Base-by-base conservation (phyloP, 768 basidiomycete species). In the Ramaria sp. region DNA sequence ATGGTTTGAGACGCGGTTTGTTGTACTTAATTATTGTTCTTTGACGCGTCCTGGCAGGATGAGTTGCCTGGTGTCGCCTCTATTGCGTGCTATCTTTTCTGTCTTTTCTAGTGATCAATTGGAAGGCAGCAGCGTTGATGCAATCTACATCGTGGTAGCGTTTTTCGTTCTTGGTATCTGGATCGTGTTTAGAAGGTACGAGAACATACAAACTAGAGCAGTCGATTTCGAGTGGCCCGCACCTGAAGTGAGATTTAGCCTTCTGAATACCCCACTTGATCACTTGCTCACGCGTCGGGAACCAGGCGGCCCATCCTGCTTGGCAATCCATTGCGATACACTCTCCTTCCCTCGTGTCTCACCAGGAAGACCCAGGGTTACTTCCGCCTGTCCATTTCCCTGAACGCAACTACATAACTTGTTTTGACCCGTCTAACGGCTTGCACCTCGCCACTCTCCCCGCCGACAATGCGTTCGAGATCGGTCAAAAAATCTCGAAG, bases 371-470 rank as follows among this genome's bases (percentile, higher is more conserved):
- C 60, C 68, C 72, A 1, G 75, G 76, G 10, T 72, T 92, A 33
- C 70, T 78, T 38, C 82, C 84, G 3, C 65, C 74, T 1, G 65
- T 76, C 45, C 66, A 69, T 12, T 66, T 77, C 31, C 67, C 72
- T 1, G 75, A 74, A 41, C 73, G 80, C 47, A 75, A 81, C 42
- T 91, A 87, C 65, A 86, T 97, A 59, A 98, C 95, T 1, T 84
- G 86, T 66, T 98, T 82, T 63, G 95, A 97, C 69, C 95, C 95
- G 13, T 83, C 92, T 3, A 94, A 89, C 13, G 84, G 83, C 20
- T 75, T 87, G 41, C 91, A 94, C 63, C 75, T 96, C 51, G 79
- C 73, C 41, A 94, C 92, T 0, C 69, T 83, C 54, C 72, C 90
- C 6, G 86, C 93, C 1, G 90, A 93, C 64, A 78, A 81, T 59